These are phyloP conservation scores for Umbelopsis sp. DNA, from an alignment of 192 early-diverging fungal genomes.

Conservation along the genomic window DNA sequence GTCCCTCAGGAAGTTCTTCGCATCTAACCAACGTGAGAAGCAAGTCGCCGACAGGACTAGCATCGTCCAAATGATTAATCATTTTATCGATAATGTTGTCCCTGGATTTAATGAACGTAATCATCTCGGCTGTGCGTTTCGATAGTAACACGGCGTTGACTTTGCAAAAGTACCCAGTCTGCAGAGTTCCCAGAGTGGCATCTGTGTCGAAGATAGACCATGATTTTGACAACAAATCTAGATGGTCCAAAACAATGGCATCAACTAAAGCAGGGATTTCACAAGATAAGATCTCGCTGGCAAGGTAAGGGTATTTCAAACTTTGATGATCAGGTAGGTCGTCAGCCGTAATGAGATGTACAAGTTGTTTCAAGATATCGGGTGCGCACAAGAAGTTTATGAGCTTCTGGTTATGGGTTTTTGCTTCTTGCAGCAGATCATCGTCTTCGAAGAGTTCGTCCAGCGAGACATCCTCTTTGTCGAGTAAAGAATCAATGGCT, in stretches of 20 bases:
- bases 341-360: constrained; percentile 52
- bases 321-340: constrained; percentile 80
- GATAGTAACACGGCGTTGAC: constrained; percentile 85
- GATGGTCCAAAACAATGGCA: constrained; percentile 65
- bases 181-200: constrained; percentile 40
- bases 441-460: constrained; percentile 92
- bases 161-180: constrained; percentile 91
- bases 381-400: constrained; percentile 61
- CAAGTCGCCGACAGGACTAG: constrained; percentile 72
- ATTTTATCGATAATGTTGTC: constrained; percentile 76
- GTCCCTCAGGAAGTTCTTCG: constrained; percentile 86
- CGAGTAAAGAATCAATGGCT: constrained; percentile 89
- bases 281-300: constrained; percentile 76
- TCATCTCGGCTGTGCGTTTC: constrained; percentile 90
- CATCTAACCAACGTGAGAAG: constrained; percentile 92
- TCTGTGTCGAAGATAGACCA: constrained; percentile 82
- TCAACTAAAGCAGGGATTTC: constrained; percentile 84
- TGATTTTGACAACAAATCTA: constrained; percentile 76
- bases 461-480: constrained; percentile 86
- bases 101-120: constrained; percentile 82
- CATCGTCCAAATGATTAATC: constrained; percentile 74
- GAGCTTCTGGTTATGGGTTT: constrained; percentile 88
- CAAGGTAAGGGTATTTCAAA: constrained; percentile 85
- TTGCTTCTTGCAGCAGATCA: constrained; percentile 94
- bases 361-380: constrained; percentile 10